Percentiles rank a stretch among this genome's conserved stretches.
Evolutionary conservation across 768 basidiomycete species (phyloP).

Genomic region (Kwoniella botswanensis): DNA sequence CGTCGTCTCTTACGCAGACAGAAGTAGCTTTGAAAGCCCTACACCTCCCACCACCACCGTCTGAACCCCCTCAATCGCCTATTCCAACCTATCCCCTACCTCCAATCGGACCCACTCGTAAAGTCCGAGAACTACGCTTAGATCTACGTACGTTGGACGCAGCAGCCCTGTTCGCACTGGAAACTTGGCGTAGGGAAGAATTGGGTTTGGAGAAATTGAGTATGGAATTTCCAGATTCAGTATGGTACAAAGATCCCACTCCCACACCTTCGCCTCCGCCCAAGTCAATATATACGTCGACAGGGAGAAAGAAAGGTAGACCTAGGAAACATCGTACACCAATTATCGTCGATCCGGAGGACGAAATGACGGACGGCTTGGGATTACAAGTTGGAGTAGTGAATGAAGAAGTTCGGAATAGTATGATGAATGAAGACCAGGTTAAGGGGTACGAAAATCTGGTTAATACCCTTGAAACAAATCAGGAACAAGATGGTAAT

Average conservation of each 20-base stretch:
- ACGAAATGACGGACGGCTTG: neutral
- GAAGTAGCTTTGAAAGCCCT: neutral
- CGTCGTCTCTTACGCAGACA: neutral
- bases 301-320: constrained; percentile 12
- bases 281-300: neutral
- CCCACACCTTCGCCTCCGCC: constrained; percentile 27
- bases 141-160: constrained; percentile 45
- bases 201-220: constrained; percentile 35
- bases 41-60: neutral
- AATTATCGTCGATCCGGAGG: neutral
- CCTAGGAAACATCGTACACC: neutral
- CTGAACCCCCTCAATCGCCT: constrained; percentile 18
- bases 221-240: constrained; percentile 41
- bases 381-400: neutral
- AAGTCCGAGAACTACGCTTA: constrained; percentile 43
- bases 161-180: constrained; percentile 43
- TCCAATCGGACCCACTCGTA: constrained; percentile 36
- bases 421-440: neutral
- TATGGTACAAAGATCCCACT: constrained; percentile 41
- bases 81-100: constrained; percentile 29
- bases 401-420: neutral
- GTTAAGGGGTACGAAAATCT: neutral
- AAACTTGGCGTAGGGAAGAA: constrained; percentile 42
- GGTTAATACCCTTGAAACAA: neutral
- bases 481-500: neutral